These are phyloP conservation scores for Rhodotorula glutinis DNA, from an alignment of 1,284 basidiomycete genomes.

Conservation along the genomic window DNA sequence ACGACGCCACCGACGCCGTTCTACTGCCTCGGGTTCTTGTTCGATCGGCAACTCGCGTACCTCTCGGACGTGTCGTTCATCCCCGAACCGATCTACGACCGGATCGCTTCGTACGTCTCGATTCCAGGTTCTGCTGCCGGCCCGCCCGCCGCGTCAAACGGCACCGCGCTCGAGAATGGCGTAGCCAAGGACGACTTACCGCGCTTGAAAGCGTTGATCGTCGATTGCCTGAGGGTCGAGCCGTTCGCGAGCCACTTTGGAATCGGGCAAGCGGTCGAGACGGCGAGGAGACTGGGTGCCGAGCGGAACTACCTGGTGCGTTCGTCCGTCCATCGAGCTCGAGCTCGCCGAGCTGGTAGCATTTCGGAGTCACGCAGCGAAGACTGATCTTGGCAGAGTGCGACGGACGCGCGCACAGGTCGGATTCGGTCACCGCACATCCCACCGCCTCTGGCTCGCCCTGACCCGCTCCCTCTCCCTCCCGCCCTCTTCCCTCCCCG, in stretches of 20 bases:
- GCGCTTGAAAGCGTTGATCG: slow-evolving; percentile 57
- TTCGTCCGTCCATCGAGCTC: background rate
- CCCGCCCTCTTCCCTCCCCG: background rate
- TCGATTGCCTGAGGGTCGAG: slow-evolving; percentile 65
- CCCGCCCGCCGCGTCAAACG: background rate
- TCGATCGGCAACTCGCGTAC: slow-evolving; percentile 53
- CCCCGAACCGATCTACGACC: slow-evolving; percentile 63
- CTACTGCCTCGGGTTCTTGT: slow-evolving; percentile 68
- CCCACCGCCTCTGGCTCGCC: slow-evolving; percentile 29
- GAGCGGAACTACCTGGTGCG: slow-evolving; percentile 59
- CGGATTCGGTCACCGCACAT: slow-evolving; percentile 38
- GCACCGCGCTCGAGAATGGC: background rate
- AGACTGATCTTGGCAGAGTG: background rate
- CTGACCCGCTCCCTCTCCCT: slow-evolving; percentile 13
- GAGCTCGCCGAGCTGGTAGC: background rate
- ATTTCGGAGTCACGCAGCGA: background rate
- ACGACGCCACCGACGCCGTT: slow-evolving; percentile 58
- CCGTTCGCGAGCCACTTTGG: slow-evolving; percentile 71
- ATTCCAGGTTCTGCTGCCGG: background rate
- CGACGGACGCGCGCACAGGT: slow-evolving; percentile 6
- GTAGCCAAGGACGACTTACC: slow-evolving; percentile 1
- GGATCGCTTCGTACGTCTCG: slow-evolving; percentile 4
- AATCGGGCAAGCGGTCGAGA: slow-evolving; percentile 57
- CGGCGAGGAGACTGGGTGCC: slow-evolving; percentile 59
- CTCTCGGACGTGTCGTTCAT: slow-evolving; percentile 72